Evolutionary conservation across 495 filamentous ascomycete genomes (phyloP).

Genomic region (Penicillium maclennaniae): DNA sequence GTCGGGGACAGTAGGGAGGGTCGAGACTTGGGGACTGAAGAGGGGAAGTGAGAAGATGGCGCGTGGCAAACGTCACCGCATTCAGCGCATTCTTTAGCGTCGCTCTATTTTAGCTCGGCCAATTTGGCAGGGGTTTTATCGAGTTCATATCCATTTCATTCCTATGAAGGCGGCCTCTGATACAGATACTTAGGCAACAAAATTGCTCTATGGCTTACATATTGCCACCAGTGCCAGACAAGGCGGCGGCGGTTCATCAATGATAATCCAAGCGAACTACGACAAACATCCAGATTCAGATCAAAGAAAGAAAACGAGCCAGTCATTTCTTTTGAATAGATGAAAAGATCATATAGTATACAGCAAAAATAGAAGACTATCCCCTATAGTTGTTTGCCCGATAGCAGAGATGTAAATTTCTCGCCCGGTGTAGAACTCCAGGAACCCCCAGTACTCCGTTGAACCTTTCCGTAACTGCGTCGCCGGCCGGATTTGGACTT

Average conservation of each 20-base stretch:
- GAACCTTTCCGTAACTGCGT: conserved; percentile 33
- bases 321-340: conserved; percentile 11
- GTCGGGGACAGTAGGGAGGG: background rate
- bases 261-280: no score
- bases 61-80: conserved; percentile 30
- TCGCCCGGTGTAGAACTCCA: conserved; percentile 36
- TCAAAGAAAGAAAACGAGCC: background rate
- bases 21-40: background rate
- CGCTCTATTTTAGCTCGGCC: background rate
- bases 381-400: conserved; percentile 34
- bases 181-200: background rate
- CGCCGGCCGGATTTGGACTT: conserved; percentile 34
- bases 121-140: background rate
- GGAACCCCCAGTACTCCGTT: conserved; percentile 37
- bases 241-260: no score
- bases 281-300: background rate
- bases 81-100: conserved; percentile 13
- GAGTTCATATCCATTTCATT: background rate
- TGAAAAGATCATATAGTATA: conserved; percentile 21
- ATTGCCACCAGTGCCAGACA: background rate
- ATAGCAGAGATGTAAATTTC: conserved; percentile 33
- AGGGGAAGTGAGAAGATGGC: conserved; percentile 7
- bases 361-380: conserved; percentile 18
- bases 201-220: conserved; percentile 2
- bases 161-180: background rate